Percentiles rank a stretch among this genome's conserved stretches.
Conservation (phyloP, 805 yeast genomes). For the Yamadazyma insecticola region DNA sequence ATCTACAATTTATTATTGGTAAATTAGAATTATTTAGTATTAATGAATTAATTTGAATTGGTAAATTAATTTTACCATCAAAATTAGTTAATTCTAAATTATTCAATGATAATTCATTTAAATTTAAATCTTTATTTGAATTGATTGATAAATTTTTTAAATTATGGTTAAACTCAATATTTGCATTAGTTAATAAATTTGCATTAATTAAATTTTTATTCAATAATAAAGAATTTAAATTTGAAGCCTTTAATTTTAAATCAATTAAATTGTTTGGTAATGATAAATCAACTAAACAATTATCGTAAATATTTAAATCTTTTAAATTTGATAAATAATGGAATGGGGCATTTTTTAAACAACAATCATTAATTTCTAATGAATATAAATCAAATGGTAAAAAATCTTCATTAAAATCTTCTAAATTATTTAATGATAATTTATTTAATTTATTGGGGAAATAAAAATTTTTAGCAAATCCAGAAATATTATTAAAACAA, state of each 20-base stretch:
- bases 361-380: conserved; percentile 1
- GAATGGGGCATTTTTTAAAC: background rate
- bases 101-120: too few relatives aligned
- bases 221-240: too few relatives aligned
- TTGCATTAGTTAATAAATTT: too few relatives aligned
- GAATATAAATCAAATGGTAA: conserved; percentile 1
- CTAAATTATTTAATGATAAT: conserved; percentile 1
- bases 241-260: background rate
- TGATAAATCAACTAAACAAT: background rate
- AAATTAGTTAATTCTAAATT: too few relatives aligned
- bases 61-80: too few relatives aligned
- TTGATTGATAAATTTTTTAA: too few relatives aligned
- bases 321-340: conserved; percentile 3
- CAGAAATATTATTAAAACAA: conserved; percentile 1
- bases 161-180: too few relatives aligned
- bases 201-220: background rate
- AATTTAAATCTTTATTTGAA: too few relatives aligned
- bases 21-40: too few relatives aligned
- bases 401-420: conserved; percentile 3
- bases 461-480: conserved; percentile 3
- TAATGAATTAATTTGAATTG: too few relatives aligned
- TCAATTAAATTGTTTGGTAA: background rate
- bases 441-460: conserved; percentile 1
- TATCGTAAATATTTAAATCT: conserved; percentile 1
- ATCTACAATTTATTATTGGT: too few relatives aligned